Percentiles rank a stretch among this genome's conserved stretches.
Conservation (phyloP, 495 filamentous ascomycete species). For the Evernia prunastri region DNA sequence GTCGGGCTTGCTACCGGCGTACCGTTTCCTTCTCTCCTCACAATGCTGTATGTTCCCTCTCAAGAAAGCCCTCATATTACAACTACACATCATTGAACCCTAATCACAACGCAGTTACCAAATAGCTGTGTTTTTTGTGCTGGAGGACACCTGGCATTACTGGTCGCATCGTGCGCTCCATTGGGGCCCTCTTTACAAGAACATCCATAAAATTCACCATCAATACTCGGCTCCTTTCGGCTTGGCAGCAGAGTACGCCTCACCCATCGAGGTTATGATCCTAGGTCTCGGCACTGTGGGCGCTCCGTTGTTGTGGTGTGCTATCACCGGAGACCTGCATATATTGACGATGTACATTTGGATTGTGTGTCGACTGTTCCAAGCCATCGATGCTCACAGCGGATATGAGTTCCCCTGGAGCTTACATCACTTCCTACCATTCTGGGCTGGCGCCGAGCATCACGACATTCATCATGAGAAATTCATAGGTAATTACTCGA, state of each 20-base stretch:
- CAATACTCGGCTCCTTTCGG: constrained; percentile 97
- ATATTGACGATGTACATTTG: constrained; percentile 97
- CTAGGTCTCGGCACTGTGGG: constrained; percentile 90
- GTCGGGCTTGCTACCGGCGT: constrained; percentile 84
- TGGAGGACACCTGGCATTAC: constrained; percentile 99
- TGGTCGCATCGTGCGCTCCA: constrained; percentile 92
- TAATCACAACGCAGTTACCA: constrained; percentile 45
- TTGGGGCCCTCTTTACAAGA: constrained; percentile 90
- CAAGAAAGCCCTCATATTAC: background rate
- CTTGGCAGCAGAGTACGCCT: constrained; percentile 93
- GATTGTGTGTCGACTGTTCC: constrained; percentile 89
- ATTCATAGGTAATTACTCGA: constrained; percentile 96
- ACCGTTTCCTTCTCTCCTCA: constrained; percentile 78
- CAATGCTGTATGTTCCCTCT: constrained; percentile 51
- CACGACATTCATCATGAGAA: constrained; percentile 95
- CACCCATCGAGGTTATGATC: constrained; percentile 94
- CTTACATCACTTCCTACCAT: constrained; percentile 88
- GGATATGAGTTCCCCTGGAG: constrained; percentile 98
- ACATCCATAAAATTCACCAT: constrained; percentile 97
- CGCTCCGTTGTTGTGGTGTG: constrained; percentile 77
- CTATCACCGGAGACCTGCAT: constrained; percentile 77
- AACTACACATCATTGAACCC: background rate
- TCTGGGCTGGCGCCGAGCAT: constrained; percentile 97
- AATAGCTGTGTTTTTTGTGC: constrained; percentile 87
- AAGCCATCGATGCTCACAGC: constrained; percentile 95